Conservation (phyloP, 331 rosid species). For the Malus hybrid region DNA sequence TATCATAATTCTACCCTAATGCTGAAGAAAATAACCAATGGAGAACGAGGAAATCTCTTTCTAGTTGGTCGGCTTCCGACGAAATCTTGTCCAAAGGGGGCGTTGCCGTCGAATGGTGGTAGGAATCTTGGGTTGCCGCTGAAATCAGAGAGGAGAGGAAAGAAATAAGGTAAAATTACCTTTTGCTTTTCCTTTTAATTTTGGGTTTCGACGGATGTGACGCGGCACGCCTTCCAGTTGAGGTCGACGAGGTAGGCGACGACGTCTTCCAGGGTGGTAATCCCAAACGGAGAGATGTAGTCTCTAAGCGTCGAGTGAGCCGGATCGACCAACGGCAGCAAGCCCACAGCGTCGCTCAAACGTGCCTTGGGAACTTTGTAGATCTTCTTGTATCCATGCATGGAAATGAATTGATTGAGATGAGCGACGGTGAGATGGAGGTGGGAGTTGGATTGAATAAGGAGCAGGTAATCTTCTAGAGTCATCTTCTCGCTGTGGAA, state of each 20-base stretch:
- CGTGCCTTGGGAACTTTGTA: slow-evolving; percentile 40
- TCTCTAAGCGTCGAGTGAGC: slow-evolving; percentile 57
- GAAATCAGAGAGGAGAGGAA: background rate
- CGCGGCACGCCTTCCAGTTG: slow-evolving; percentile 77
- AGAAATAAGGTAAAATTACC: background rate
- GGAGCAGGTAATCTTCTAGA: slow-evolving; percentile 47
- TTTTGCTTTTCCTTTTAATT: too few species aligned
- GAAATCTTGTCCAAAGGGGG: background rate
- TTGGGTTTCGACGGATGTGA: slow-evolving; percentile 34
- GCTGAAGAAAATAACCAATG: background rate
- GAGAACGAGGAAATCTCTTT: background rate
- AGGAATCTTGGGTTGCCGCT: background rate
- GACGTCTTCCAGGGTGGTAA: slow-evolving; percentile 35
- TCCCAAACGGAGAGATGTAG: slow-evolving; percentile 34
- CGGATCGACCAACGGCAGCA: slow-evolving; percentile 40
- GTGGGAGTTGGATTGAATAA: slow-evolving; percentile 38
- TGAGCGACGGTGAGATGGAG: slow-evolving; percentile 28
- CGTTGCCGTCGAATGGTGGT: background rate
- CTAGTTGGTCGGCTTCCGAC: too few species aligned
- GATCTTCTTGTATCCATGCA: slow-evolving; percentile 73
- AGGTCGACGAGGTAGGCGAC: slow-evolving; percentile 46
- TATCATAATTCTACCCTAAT: slow-evolving; percentile 34
- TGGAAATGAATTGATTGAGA: slow-evolving; percentile 60
- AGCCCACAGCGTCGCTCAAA: slow-evolving; percentile 38
- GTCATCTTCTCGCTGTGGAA: slow-evolving; percentile 22